These are phyloP conservation scores for Globisporangium sylvaticum DNA, from an alignment of 352 stramenopile genomes.

Conservation along the genomic window DNA sequence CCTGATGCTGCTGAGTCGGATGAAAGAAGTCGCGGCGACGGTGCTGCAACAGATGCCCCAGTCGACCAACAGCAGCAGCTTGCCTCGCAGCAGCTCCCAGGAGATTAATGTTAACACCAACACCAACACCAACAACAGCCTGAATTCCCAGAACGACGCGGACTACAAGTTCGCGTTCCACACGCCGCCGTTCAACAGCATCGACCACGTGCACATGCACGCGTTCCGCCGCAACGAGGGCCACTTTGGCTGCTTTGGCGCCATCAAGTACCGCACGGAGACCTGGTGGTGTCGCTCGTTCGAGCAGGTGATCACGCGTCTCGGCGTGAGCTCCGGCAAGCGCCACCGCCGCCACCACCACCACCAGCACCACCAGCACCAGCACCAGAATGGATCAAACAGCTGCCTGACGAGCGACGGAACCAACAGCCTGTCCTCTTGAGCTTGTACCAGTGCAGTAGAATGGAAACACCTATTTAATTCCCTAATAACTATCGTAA, in stretches of 20 bases:
- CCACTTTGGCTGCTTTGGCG: conserved; percentile 56
- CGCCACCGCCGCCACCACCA: background rate
- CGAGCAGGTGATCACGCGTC: conserved; percentile 58
- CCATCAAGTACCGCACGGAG: conserved; percentile 83
- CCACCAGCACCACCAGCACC: background rate
- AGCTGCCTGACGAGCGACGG: conserved; percentile 3
- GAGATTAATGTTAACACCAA: conserved; percentile 7
- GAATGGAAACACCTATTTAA: conserved; percentile 2
- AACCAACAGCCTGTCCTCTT: background rate
- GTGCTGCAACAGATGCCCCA: conserved; percentile 31
- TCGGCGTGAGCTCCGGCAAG: conserved; percentile 11
- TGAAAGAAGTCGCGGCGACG: conserved; percentile 58
- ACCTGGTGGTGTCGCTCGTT: conserved; percentile 88
- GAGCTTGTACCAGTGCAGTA: background rate
- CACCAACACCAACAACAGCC: conserved; percentile 6
- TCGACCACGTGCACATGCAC: conserved; percentile 90
- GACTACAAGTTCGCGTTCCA: conserved; percentile 82
- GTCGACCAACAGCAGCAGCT: background rate
- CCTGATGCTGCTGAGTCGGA: conserved; percentile 52
- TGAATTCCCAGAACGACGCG: conserved; percentile 14
- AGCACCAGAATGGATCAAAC: conserved; percentile 1
- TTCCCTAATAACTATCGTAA: conserved; percentile 3
- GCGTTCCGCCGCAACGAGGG: conserved; percentile 61
- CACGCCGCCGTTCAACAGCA: conserved; percentile 85
- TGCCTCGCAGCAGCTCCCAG: background rate